These are phyloP conservation scores for Pichia sp. DNA, from an alignment of 1,139 yeast species.

Conservation along the genomic window DNA sequence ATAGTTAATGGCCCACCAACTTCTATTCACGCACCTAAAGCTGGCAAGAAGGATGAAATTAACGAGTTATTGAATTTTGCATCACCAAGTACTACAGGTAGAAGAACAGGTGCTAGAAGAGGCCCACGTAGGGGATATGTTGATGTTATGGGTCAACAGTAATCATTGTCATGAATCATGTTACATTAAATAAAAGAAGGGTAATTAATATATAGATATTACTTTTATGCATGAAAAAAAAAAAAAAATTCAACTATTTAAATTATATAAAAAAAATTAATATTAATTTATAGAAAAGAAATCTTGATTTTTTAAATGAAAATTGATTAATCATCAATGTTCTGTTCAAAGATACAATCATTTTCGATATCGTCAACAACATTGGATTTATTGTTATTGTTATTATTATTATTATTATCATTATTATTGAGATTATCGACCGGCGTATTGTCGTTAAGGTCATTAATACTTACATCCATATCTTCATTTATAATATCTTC, in stretches of 20 bases:
- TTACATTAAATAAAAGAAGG: background rate
- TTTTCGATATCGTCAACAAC: conserved; percentile 13
- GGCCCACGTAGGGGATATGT: conserved; percentile 73
- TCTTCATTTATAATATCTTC: conserved; percentile 14
- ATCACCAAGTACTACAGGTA: conserved; percentile 36
- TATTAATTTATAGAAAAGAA: too few relatives aligned
- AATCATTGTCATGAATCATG: background rate
- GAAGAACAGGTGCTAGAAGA: conserved; percentile 52
- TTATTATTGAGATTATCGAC: conserved; percentile 11
- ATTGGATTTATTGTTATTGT: background rate
- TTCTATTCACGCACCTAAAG: conserved; percentile 1
- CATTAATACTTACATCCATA: conserved; percentile 8
- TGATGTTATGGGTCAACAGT: conserved; percentile 48
- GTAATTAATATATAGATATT: too few relatives aligned
- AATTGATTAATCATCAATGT: conserved; percentile 11
- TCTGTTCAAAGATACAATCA: conserved; percentile 25
- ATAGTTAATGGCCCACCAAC: conserved; percentile 14
- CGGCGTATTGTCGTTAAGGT: background rate
- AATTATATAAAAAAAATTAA: background rate
- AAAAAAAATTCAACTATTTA: too few relatives aligned
- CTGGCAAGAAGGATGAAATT: conserved; percentile 32
- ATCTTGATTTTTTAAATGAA: too few relatives aligned
- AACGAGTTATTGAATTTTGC: conserved; percentile 63
- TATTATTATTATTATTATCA: background rate
- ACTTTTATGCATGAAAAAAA: too few relatives aligned